A percentile compares a stretch with the other conserved stretches of the same genome.
phyloP scores from a whole-genome alignment of 305 asterid genomes.

The Fraxinus platypoda region DNA sequence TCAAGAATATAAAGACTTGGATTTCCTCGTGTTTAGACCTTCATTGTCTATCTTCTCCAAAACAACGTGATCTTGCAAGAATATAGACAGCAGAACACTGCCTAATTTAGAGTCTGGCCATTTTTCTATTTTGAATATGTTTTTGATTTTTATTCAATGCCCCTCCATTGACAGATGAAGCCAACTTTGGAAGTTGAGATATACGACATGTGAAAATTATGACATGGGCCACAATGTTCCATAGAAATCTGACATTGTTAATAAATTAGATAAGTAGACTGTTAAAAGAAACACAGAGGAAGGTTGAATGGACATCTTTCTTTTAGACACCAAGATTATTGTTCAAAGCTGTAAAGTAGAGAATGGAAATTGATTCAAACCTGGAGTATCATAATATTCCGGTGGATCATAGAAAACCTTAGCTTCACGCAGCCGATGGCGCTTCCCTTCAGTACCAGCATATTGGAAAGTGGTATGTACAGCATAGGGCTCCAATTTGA shows the following conservation, averaged over 20 bases:
- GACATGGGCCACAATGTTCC: background rate
- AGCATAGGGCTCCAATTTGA: conserved; percentile 84
- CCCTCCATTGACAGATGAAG: background rate
- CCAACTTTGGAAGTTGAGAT: background rate
- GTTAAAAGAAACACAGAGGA: background rate
- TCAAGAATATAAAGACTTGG: background rate
- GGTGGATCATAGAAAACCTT: conserved; percentile 88
- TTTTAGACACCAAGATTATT: background rate
- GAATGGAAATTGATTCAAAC: conserved; percentile 36
- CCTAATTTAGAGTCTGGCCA: background rate
- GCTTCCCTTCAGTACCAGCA: conserved; percentile 98
- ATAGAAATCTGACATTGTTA: background rate
- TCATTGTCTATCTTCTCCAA: background rate
- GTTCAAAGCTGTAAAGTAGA: conserved; percentile 7
- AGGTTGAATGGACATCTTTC: background rate
- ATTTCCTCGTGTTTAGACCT: background rate
- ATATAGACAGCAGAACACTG: conserved; percentile 5
- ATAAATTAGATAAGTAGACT: background rate
- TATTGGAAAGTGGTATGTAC: conserved; percentile 97
- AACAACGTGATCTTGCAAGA: background rate
- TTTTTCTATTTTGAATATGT: background rate
- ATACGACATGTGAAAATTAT: background rate
- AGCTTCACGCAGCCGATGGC: conserved; percentile 96
- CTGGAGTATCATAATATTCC: conserved; percentile 83
- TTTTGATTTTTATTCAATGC: conserved; percentile 6